Percentiles rank a stretch among this genome's conserved stretches.
phyloP scores from a whole-genome alignment of 73 alveolate species.

The Urostyla sp. region DNA sequence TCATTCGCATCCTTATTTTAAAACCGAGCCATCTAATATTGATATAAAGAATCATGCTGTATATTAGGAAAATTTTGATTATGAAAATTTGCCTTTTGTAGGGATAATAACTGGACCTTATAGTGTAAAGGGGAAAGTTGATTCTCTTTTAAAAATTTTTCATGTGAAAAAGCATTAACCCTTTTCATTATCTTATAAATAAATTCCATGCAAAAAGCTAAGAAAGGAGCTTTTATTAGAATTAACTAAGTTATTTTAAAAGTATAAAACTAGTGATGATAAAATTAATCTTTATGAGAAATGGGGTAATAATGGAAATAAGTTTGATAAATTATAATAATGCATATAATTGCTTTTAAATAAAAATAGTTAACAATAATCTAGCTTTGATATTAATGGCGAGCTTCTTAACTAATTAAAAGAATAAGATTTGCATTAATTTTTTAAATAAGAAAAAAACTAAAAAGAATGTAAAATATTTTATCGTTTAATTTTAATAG shows the following conservation, averaged over 20 bases:
- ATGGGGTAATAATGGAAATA: constrained; percentile 6
- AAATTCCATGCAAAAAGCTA: not conserved
- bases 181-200: not conserved
- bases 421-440: not conserved
- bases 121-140: constrained; percentile 1
- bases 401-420: not conserved
- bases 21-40: constrained; percentile 26
- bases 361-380: not conserved
- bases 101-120: constrained; percentile 44
- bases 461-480: not conserved
- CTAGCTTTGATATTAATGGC: not conserved
- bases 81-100: constrained; percentile 13
- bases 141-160: constrained; percentile 28
- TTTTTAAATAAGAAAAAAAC: not conserved
- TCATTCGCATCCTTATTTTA: constrained; percentile 41
- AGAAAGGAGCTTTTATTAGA: not conserved
- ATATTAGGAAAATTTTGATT: constrained; percentile 25
- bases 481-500: not conserved
- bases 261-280: constrained; percentile 13
- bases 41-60: constrained; percentile 49
- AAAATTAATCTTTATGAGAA: constrained; percentile 15
- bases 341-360: not conserved
- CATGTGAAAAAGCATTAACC: constrained; percentile 23
- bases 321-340: not conserved
- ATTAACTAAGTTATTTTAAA: not conserved